Base-by-base conservation (phyloP, 2,329 filamentous ascomycete species). In the Aspergillus sp. region DNA sequence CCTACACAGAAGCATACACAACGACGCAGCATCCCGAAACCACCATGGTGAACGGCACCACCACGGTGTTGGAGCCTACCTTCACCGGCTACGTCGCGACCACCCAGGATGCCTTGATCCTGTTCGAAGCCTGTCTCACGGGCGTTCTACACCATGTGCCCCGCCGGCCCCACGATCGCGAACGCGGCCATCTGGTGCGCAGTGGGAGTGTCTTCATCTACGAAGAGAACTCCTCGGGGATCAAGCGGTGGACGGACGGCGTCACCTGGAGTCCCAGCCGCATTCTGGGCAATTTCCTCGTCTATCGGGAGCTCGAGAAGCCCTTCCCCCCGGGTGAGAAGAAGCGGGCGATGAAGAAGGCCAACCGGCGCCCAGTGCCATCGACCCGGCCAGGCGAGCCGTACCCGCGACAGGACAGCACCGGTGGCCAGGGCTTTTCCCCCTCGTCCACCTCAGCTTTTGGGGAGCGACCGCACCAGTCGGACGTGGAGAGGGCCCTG, bases 191-290 rank as follows among this genome's bases (percentile, higher is more conserved):
- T 17, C 82, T 96, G 47, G 94, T 96, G 66, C 83, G 83, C 60
- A 95, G 90, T 61, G 92, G 92, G 32, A 88, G 88, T 60, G 83
- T 96, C 44, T 94, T 96, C 72, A 89, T 96, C 59, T 97, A 96
- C 70, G 91, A 96, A 65, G 91, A 96, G 69, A 87, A 90, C 56
- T 87, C 89, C 0, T 95, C 91, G 0, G 91, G 91, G 4, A 96
- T 96, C 74, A 95, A 95, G 75, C 82, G 92, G 51, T 97, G 92
- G 92, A 96, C 91, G 0, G 92, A 97, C 62, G 91, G 92, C 13
- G 84, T 93, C 10, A 87, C 88, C 5, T 97, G 92, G 92, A 95
- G 89, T 61, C 92, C 92, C 0, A 95, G 87, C 70, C 86, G 88
- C 14, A 93, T 95, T 45, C 78, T 93, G 45, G 88, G 87, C 53